Conservation (phyloP, 768 basidiomycete genomes). For the Mycena indigotica region DNA sequence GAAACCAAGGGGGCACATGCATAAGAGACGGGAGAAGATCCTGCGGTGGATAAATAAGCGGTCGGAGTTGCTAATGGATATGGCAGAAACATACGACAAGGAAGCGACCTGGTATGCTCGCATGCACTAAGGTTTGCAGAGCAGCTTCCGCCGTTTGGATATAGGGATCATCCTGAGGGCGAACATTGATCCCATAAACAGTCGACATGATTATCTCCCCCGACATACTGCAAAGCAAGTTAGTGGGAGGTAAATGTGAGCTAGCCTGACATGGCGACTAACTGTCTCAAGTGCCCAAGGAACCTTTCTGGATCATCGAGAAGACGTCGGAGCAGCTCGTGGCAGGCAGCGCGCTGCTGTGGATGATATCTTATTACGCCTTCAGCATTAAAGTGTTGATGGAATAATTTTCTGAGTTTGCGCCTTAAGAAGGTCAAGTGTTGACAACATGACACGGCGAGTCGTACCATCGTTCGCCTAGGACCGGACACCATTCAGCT, state of each 20-base stretch:
- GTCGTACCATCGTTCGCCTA: not conserved
- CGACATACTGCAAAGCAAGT: not conserved
- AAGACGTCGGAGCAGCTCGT: constrained; percentile 3
- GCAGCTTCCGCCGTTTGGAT: constrained; percentile 27
- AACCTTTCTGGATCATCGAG: not conserved
- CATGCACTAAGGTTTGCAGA: constrained; percentile 19
- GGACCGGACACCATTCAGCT: not conserved
- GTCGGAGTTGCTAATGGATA: not conserved
- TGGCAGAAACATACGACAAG: constrained; percentile 1
- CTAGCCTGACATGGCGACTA: not conserved
- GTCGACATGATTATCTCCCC: constrained; percentile 28
- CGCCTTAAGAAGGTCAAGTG: not conserved
- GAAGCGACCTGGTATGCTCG: constrained; percentile 22
- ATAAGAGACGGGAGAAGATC: not conserved
- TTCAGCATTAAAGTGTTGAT: not conserved
- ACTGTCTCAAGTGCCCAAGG: constrained; percentile 9
- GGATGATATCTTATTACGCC: constrained; percentile 5
- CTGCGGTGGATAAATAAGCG: not conserved
- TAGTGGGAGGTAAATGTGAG: not conserved
- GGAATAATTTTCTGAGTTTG: constrained; percentile 1
- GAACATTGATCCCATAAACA: constrained; percentile 32
- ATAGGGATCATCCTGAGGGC: constrained; percentile 28
- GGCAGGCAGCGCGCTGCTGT: not conserved
- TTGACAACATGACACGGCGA: not conserved
- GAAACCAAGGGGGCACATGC: not conserved